Percentiles rank a stretch among this genome's conserved stretches.
Conservation (phyloP, 1,284 basidiomycete genomes). For the Heterobasidion irregulare region DNA sequence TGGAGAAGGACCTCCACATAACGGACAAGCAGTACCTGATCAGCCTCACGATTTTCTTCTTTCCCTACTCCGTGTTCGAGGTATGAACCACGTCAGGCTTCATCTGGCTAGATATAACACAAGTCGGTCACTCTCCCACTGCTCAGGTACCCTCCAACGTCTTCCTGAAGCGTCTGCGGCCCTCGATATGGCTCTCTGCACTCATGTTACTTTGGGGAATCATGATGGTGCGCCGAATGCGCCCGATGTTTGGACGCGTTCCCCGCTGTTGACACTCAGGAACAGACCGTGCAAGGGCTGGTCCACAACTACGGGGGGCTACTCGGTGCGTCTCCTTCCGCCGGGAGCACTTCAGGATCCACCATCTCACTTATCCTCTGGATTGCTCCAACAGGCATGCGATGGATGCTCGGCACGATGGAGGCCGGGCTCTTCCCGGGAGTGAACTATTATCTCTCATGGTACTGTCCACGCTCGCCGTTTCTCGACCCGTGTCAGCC, state of each 20-base stretch:
- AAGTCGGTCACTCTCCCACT: background rate
- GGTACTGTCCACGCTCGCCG: slow-evolving; percentile 14
- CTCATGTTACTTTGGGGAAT: slow-evolving; percentile 25
- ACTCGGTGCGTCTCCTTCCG: slow-evolving; percentile 14
- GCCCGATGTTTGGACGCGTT: background rate
- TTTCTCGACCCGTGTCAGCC: background rate
- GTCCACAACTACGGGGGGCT: slow-evolving; percentile 23
- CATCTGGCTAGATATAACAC: too few species aligned
- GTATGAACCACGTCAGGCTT: slow-evolving; percentile 13
- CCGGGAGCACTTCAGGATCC: background rate
- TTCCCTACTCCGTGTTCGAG: slow-evolving; percentile 61
- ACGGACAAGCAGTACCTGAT: slow-evolving; percentile 58
- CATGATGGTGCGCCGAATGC: slow-evolving; percentile 16
- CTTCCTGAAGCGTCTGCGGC: slow-evolving; percentile 29
- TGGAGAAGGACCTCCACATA: slow-evolving; percentile 47
- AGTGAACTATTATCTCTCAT: slow-evolving; percentile 29
- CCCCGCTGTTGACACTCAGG: background rate
- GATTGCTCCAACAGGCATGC: slow-evolving; percentile 15
- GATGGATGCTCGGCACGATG: slow-evolving; percentile 25
- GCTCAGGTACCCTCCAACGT: slow-evolving; percentile 26
- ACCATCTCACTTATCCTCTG: background rate
- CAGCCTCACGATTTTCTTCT: slow-evolving; percentile 57
- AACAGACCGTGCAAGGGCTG: slow-evolving; percentile 23
- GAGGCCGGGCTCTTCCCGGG: slow-evolving; percentile 30
- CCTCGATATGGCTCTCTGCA: slow-evolving; percentile 29